These are phyloP conservation scores for Physcomitrellopsis africana DNA, from an alignment of 225 moss, liverwort and hornwort genomes.

Conservation along the genomic window DNA sequence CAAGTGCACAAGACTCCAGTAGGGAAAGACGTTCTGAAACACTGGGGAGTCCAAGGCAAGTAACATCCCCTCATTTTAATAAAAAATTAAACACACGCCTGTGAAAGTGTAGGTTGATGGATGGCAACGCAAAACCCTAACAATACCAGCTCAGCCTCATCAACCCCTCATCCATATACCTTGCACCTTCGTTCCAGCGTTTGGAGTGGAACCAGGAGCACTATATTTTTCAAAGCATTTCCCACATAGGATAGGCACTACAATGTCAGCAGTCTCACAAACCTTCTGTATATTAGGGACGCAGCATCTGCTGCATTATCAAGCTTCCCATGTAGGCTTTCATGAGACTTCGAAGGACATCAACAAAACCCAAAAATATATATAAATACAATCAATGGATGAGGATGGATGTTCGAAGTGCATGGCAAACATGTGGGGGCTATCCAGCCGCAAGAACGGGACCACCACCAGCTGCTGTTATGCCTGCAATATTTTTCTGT, in stretches of 20 bases:
- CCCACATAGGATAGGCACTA: conserved; percentile 38
- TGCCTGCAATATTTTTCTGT: conserved; percentile 50
- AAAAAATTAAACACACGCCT: conserved; percentile 58
- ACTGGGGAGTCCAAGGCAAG: neutral
- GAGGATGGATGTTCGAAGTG: conserved; percentile 3
- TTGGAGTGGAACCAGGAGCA: conserved; percentile 41
- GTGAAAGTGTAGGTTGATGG: conserved; percentile 35
- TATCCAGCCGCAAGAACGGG: conserved; percentile 49
- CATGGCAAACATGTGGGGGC: conserved; percentile 27
- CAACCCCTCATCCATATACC: conserved; percentile 38
- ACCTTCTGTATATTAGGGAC: conserved; percentile 28
- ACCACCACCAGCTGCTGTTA: conserved; percentile 40
- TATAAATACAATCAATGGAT: conserved; percentile 40
- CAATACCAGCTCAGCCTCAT: conserved; percentile 35
- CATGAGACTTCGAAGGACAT: conserved; percentile 32
- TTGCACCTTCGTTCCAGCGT: conserved; percentile 28
- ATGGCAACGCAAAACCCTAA: conserved; percentile 34
- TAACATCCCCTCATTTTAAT: conserved; percentile 23
- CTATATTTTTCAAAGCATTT: conserved; percentile 41
- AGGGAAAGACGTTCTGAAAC: neutral
- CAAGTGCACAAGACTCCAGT: neutral
- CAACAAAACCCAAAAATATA: conserved; percentile 32
- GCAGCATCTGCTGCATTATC: conserved; percentile 34
- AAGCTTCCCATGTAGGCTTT: conserved; percentile 37
- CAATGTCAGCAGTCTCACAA: conserved; percentile 28